Conservation (phyloP, 208 protist genomes). For the Leishmania guyanensis region DNA sequence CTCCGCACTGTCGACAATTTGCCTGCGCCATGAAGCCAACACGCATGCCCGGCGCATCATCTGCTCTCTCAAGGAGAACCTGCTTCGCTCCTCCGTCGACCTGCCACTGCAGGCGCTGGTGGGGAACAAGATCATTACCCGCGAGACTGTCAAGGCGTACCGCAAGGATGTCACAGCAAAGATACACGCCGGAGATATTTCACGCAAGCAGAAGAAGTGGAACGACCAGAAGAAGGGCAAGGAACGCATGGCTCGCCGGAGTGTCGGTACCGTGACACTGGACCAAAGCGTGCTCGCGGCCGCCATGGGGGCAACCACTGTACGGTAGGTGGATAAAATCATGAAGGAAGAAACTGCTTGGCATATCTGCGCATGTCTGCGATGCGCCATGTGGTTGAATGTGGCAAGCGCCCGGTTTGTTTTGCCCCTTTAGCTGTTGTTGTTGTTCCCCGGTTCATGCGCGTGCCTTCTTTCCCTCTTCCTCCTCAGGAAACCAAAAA, state of each 20-base stretch:
- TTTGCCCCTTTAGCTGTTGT: background rate
- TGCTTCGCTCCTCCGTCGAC: conserved; percentile 90
- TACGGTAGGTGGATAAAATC: conserved; percentile 19
- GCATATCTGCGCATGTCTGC: background rate
- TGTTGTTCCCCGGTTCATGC: too few relatives aligned
- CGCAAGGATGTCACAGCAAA: conserved; percentile 95
- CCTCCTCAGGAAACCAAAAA: background rate
- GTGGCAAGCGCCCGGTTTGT: background rate
- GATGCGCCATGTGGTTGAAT: background rate
- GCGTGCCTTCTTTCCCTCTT: background rate
- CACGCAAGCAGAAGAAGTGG: conserved; percentile 96
- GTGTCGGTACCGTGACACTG: conserved; percentile 92
- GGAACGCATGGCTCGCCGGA: conserved; percentile 94
- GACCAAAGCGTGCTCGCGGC: conserved; percentile 93
- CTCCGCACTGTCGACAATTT: conserved; percentile 92
- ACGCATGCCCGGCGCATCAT: conserved; percentile 73
- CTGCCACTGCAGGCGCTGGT: conserved; percentile 93
- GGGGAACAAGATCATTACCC: conserved; percentile 88
- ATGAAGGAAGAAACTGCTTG: background rate
- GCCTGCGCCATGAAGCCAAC: conserved; percentile 67
- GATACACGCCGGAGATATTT: conserved; percentile 96
- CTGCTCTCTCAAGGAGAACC: conserved; percentile 83
- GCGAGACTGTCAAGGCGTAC: conserved; percentile 93
- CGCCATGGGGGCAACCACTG: conserved; percentile 78
- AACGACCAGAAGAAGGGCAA: conserved; percentile 98